Percentiles rank a stretch among this genome's conserved stretches.
These are phyloP conservation scores for Thermothielavioides terrestris DNA, from an alignment of 495 filamentous ascomycete genomes.

Conservation along the genomic window DNA sequence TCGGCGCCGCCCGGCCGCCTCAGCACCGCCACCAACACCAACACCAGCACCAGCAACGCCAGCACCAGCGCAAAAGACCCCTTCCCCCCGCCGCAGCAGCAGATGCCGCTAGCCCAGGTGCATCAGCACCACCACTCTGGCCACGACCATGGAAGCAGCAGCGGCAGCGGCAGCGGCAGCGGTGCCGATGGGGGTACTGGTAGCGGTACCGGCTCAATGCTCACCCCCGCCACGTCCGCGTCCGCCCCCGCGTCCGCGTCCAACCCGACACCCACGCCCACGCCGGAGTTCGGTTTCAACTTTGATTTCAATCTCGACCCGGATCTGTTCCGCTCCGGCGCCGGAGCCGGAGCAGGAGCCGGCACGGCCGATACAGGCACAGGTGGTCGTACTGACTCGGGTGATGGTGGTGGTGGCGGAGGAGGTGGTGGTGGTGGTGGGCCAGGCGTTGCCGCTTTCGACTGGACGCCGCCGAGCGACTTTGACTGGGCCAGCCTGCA, in stretches of 20 bases:
- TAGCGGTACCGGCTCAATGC: not conserved
- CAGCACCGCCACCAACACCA: not conserved
- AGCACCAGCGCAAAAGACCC: not conserved
- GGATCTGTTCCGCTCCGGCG: not conserved
- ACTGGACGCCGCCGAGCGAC: conserved; percentile 25
- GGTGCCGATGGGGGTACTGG: too few species aligned
- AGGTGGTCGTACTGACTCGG: too few species aligned
- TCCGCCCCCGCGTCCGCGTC: too few species aligned
- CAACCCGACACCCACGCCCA: too few species aligned
- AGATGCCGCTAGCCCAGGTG: too few species aligned
- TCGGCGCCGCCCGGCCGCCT: too few species aligned
- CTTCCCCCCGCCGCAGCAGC: not conserved
- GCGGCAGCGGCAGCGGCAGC: too few species aligned
- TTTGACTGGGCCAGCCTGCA: conserved; percentile 41
- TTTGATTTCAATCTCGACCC: not conserved
- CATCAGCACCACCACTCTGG: not conserved
- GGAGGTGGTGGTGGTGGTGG: too few species aligned
- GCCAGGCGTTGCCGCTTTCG: not conserved
- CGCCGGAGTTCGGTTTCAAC: not conserved
- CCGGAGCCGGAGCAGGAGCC: not conserved
- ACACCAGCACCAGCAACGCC: not conserved
- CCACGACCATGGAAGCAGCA: too few species aligned
- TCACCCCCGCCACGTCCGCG: not conserved
- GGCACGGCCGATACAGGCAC: too few species aligned
- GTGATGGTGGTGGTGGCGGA: not conserved